Percentiles rank a stretch among this genome's conserved stretches.
These are phyloP conservation scores for Cubamyces lactineus DNA, from an alignment of 768 basidiomycete species.

Conservation along the genomic window DNA sequence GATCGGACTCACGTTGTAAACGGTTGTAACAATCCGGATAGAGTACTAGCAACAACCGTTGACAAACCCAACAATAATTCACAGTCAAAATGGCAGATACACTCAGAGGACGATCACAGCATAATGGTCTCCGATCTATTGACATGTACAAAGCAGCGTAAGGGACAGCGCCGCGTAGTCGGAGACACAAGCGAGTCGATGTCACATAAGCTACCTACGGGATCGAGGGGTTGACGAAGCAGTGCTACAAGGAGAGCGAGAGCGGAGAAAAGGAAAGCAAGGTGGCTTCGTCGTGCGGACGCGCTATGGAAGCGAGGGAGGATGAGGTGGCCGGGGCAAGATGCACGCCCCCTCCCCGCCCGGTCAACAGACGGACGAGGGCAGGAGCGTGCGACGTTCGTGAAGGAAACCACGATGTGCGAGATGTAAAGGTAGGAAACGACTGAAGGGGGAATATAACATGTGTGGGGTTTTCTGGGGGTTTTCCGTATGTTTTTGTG, in stretches of 20 bases:
- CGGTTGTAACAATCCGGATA: no score
- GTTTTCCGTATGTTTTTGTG: conserved; percentile 54
- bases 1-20: no score
- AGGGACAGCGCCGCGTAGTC: conserved; percentile 16
- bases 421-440: conserved; percentile 24
- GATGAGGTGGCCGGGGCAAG: conserved; percentile 17
- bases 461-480: conserved; percentile 43
- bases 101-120: conserved; percentile 3
- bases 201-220: conserved; percentile 30
- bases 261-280: conserved; percentile 13
- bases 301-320: conserved; percentile 7
- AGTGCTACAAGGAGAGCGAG: conserved; percentile 13
- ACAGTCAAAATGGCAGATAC: neutral
- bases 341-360: neutral
- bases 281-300: conserved; percentile 25
- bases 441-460: conserved; percentile 32
- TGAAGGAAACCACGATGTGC: conserved; percentile 34
- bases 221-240: conserved; percentile 22
- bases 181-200: conserved; percentile 25
- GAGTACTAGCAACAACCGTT: no score
- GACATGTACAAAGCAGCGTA: conserved; percentile 24
- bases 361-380: conserved; percentile 7
- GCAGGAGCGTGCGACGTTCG: conserved; percentile 29
- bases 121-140: conserved; percentile 26
- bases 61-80: neutral